These are phyloP conservation scores for Diaporthe longicolla DNA, from an alignment of 2,329 filamentous ascomycete genomes.

Conservation along the genomic window DNA sequence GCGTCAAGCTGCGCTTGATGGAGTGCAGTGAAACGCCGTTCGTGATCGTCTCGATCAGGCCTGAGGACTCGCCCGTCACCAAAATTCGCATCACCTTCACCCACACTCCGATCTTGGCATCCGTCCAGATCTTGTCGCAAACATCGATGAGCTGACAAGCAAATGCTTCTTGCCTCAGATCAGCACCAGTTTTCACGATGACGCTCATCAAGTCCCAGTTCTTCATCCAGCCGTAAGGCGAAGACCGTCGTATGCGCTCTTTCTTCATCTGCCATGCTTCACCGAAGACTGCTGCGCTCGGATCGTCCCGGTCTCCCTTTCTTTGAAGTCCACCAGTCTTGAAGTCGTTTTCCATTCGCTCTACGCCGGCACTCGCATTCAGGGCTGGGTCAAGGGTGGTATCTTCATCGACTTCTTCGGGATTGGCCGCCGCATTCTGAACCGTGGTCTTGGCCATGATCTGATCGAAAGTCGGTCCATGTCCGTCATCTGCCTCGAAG, in stretches of 20 bases:
- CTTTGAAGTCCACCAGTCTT: slow-evolving; percentile 87
- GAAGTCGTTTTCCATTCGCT: slow-evolving; percentile 90
- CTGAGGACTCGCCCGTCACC: slow-evolving; percentile 87
- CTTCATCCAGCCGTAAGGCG: slow-evolving; percentile 87
- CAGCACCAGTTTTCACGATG: slow-evolving; percentile 88
- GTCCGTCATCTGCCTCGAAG: slow-evolving; percentile 81
- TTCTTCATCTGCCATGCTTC: slow-evolving; percentile 89
- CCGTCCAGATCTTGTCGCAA: slow-evolving; percentile 85
- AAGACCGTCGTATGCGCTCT: slow-evolving; percentile 85
- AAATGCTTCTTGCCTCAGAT: slow-evolving; percentile 87
- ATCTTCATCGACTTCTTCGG: slow-evolving; percentile 69
- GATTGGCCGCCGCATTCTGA: slow-evolving; percentile 60
- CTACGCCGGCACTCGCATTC: slow-evolving; percentile 81
- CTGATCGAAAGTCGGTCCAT: slow-evolving; percentile 82
- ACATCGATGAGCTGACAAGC: slow-evolving; percentile 87
- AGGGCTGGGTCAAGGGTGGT: slow-evolving; percentile 65
- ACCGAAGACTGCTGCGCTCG: slow-evolving; percentile 87
- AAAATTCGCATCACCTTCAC: slow-evolving; percentile 90
- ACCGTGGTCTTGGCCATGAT: slow-evolving; percentile 83
- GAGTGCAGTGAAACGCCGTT: slow-evolving; percentile 91
- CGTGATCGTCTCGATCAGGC: slow-evolving; percentile 89
- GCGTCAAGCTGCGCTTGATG: slow-evolving; percentile 84
- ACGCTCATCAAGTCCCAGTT: slow-evolving; percentile 91
- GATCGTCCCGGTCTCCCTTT: slow-evolving; percentile 86
- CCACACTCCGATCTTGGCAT: slow-evolving; percentile 84